Percentiles rank a stretch among this genome's conserved stretches.
Evolutionary conservation across 768 basidiomycete species (phyloP).

Genomic region (Mycena pura): DNA sequence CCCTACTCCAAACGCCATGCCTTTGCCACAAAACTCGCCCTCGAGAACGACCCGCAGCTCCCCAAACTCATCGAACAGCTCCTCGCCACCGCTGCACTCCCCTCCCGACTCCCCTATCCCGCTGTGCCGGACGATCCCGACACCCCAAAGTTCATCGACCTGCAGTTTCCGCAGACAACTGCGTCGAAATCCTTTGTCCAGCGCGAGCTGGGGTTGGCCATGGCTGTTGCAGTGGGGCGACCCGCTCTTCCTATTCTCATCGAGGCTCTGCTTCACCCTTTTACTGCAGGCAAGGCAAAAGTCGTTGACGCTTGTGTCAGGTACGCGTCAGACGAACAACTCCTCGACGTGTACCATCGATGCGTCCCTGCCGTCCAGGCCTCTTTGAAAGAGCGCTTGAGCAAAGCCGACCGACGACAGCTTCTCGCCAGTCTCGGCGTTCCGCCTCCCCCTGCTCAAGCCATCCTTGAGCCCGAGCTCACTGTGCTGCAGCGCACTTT

Average conservation of each 20-base stretch:
- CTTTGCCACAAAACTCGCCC: conserved; percentile 18
- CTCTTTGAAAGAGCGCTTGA: conserved; percentile 13
- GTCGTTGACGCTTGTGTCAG: conserved; percentile 20
- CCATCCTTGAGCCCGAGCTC: conserved; percentile 13
- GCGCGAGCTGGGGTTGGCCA: conserved; percentile 24
- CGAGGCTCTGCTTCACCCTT: conserved; percentile 26
- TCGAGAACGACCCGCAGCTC: conserved; percentile 20
- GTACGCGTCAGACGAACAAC: conserved; percentile 21
- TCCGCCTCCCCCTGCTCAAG: not conserved
- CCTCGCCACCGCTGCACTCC: conserved; percentile 18
- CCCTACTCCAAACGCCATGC: conserved; percentile 24
- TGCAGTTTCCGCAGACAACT: conserved; percentile 27
- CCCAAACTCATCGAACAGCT: conserved; percentile 20
- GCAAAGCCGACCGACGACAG: conserved; percentile 7
- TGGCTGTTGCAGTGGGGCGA: conserved; percentile 22
- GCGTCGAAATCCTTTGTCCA: conserved; percentile 28
- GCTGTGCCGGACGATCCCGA: not conserved
- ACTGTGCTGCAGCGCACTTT: conserved; percentile 21
- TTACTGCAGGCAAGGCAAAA: conserved; percentile 19
- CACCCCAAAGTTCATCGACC: conserved; percentile 9
- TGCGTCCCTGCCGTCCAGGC: conserved; percentile 26
- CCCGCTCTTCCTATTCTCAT: conserved; percentile 24
- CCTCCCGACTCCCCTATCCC: conserved; percentile 13
- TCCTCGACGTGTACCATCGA: conserved; percentile 22
- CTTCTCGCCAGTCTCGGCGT: conserved; percentile 14